These are phyloP conservation scores for Chytriomyces hyalinus DNA, from an alignment of 192 early-diverging fungal genomes.

Conservation along the genomic window DNA sequence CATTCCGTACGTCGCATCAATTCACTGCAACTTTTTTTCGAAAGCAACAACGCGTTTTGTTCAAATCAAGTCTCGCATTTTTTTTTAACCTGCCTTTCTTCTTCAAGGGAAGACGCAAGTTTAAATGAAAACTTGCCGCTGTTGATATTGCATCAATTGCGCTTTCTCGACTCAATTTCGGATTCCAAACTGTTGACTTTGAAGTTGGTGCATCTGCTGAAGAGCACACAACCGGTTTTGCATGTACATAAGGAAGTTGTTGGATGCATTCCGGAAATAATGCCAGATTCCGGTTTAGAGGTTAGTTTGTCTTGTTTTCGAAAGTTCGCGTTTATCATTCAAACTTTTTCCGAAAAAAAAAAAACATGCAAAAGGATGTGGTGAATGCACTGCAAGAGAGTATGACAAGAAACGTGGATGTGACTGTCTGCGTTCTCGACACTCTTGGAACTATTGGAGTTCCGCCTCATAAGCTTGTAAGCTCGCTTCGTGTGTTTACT, in stretches of 20 bases:
- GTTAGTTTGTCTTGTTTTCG: neutral
- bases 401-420: constrained; percentile 18
- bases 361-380: neutral
- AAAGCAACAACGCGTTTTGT: neutral
- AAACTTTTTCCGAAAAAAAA: neutral
- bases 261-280: constrained; percentile 29
- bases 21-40: neutral
- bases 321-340: neutral
- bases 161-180: constrained; percentile 19
- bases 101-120: constrained; percentile 1
- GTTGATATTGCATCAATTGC: constrained; percentile 26
- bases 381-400: constrained; percentile 1
- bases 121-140: constrained; percentile 27
- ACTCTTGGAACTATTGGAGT: constrained; percentile 26
- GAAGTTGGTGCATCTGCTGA: constrained; percentile 15
- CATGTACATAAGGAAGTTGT: constrained; percentile 14
- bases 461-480: constrained; percentile 8
- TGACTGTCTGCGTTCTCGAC: constrained; percentile 13
- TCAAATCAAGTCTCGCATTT: neutral
- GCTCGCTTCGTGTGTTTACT: neutral
- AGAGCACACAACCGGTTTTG: neutral
- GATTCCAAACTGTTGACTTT: constrained; percentile 16
- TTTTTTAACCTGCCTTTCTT: neutral
- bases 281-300: constrained; percentile 26
- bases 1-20: constrained; percentile 10